Percentiles rank a stretch among this genome's conserved stretches.
These are phyloP conservation scores for Mycosarcoma mackinlayi DNA, from an alignment of 1,284 basidiomycete genomes.

Conservation along the genomic window DNA sequence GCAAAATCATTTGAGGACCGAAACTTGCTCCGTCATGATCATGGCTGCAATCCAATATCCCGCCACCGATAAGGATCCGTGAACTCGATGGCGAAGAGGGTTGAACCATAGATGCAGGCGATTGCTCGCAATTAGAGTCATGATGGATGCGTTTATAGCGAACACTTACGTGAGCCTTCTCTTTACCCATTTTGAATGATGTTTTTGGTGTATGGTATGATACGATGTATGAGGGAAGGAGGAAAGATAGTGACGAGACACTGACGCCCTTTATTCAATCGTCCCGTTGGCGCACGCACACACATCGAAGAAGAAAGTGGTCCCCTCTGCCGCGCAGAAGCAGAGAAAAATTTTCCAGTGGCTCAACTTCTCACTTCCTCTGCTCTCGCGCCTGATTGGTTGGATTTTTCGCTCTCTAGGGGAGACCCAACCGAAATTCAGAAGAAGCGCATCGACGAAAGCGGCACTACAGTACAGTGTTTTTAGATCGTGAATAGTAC, in stretches of 20 bases:
- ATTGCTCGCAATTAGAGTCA: background rate
- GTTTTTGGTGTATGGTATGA: slow-evolving; percentile 42
- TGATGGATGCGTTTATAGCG: background rate
- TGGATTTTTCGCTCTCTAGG: background rate
- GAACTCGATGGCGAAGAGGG: slow-evolving; percentile 1
- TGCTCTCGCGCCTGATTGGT: slow-evolving; percentile 34
- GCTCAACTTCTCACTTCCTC: slow-evolving; percentile 33
- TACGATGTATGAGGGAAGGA: slow-evolving; percentile 50
- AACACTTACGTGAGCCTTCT: slow-evolving; percentile 59
- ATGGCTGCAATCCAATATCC: background rate
- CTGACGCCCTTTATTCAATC: slow-evolving; percentile 35
- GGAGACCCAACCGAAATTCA: slow-evolving; percentile 3
- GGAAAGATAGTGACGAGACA: slow-evolving; percentile 28
- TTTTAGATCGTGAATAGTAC: background rate
- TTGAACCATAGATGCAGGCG: background rate
- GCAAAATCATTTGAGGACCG: no score
- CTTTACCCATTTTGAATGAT: slow-evolving; percentile 61
- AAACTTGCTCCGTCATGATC: no score
- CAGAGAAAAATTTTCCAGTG: slow-evolving; percentile 48
- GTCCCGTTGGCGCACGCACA: slow-evolving; percentile 11
- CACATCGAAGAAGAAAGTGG: slow-evolving; percentile 12
- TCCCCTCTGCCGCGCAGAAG: slow-evolving; percentile 20
- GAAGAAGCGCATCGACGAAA: slow-evolving; percentile 29
- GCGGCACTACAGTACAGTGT: background rate
- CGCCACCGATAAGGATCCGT: background rate